A percentile compares a stretch with the other conserved stretches of the same genome.
Evolutionary conservation across 2,329 filamentous ascomycete genomes (phyloP).

Genomic region (Pseudogymnoascus sp.): DNA sequence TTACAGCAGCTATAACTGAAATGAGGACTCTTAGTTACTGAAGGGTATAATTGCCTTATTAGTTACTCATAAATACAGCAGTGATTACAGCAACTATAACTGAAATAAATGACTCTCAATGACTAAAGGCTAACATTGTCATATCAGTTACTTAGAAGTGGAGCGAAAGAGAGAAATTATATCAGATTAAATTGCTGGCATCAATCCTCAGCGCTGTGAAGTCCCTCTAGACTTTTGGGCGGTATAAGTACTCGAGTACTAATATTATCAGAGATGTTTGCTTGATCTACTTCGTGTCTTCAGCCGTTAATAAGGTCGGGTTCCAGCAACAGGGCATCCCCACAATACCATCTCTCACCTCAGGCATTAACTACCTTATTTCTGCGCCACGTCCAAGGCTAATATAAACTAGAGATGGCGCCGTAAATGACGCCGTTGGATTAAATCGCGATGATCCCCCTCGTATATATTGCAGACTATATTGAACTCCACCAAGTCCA

Average conservation of each 20-base stretch:
- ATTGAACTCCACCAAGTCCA: neutral
- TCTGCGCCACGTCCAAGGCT: neutral
- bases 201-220: too few relatives aligned
- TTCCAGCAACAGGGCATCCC: neutral
- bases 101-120: neutral
- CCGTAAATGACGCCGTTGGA: neutral
- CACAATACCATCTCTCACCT: neutral
- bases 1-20: neutral
- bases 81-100: neutral
- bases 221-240: too few relatives aligned
- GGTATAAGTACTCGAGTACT: too few relatives aligned
- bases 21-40: neutral
- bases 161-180: too few relatives aligned
- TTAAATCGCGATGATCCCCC: neutral
- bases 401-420: neutral
- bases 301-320: neutral
- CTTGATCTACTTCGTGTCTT: neutral
- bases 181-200: too few relatives aligned
- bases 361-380: neutral
- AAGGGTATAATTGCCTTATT: neutral
- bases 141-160: neutral
- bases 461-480: slow-evolving; percentile 3
- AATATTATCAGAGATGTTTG: neutral
- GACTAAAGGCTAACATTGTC: neutral
- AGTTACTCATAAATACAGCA: neutral